Percentiles rank a stretch among this genome's conserved stretches.
Evolutionary conservation across 306 rosid species (phyloP).

Genomic region (Sechiopsis laciniata): DNA sequence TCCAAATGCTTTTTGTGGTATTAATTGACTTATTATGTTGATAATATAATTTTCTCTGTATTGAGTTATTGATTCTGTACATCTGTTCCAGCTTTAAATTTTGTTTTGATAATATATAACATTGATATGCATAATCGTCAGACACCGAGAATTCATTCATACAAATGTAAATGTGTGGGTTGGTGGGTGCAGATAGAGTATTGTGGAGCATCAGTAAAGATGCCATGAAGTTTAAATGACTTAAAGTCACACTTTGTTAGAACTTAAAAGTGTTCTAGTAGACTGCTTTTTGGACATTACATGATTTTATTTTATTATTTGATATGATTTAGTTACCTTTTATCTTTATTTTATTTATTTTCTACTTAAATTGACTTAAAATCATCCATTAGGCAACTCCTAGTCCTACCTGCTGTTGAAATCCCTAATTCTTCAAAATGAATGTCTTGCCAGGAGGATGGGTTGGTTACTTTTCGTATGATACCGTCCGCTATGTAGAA

Average conservation of each 20-base stretch:
- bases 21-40: slow-evolving; percentile 14
- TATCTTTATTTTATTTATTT: background rate
- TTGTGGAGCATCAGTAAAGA: background rate
- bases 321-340: background rate
- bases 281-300: background rate
- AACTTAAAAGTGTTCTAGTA: background rate
- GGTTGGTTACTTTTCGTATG: slow-evolving; percentile 95
- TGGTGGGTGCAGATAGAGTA: background rate
- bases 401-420: background rate
- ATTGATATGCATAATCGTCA: background rate
- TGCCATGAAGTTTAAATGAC: background rate
- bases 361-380: too few relatives aligned
- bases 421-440: slow-evolving; percentile 1
- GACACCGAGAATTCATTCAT: background rate
- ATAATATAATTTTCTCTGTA: background rate
- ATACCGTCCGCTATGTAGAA: slow-evolving; percentile 87
- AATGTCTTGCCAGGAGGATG: slow-evolving; percentile 59
- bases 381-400: slow-evolving; percentile 6
- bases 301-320: background rate
- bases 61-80: background rate
- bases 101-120: slow-evolving; percentile 8
- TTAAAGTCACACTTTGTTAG: background rate
- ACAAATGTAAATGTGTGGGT: background rate
- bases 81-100: background rate
- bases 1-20: slow-evolving; percentile 94